A percentile compares a stretch with the other conserved stretches of the same genome.
Conservation (phyloP, 805 yeast genomes). For the Pichia sporocuriosa region DNA sequence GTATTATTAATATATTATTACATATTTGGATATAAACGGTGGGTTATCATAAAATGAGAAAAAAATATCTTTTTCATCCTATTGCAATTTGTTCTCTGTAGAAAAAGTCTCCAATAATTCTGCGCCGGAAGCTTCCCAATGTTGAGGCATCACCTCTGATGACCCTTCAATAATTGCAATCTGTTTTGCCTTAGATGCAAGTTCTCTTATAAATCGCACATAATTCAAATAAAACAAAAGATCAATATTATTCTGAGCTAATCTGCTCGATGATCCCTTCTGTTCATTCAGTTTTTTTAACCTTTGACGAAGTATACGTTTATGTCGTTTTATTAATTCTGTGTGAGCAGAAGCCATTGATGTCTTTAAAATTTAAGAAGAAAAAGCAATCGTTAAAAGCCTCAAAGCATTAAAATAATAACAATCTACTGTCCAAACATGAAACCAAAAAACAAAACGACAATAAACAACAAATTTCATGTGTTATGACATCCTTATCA, state of each 20-base stretch:
- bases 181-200: conserved; percentile 35
- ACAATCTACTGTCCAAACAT: background rate
- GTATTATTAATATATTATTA: background rate
- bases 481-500: no score
- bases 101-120: conserved; percentile 16
- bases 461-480: no score
- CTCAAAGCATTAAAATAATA: no score
- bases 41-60: no score
- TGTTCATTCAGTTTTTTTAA: conserved; percentile 6
- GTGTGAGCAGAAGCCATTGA: conserved; percentile 12
- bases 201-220: conserved; percentile 37
- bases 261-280: background rate
- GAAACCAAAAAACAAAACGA: background rate
- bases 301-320: conserved; percentile 8
- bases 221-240: conserved; percentile 40
- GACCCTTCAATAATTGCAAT: conserved; percentile 36
- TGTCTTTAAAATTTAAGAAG: no score
- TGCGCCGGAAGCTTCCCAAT: conserved; percentile 29
- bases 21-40: background rate
- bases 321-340: conserved; percentile 12
- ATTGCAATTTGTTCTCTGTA: conserved; percentile 1
- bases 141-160: conserved; percentile 36
- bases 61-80: no score
- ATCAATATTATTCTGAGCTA: conserved; percentile 23
- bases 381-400: no score